Evolutionary conservation across 192 early-diverging fungal species (phyloP).

Genomic region (Umbelopsis sp.): DNA sequence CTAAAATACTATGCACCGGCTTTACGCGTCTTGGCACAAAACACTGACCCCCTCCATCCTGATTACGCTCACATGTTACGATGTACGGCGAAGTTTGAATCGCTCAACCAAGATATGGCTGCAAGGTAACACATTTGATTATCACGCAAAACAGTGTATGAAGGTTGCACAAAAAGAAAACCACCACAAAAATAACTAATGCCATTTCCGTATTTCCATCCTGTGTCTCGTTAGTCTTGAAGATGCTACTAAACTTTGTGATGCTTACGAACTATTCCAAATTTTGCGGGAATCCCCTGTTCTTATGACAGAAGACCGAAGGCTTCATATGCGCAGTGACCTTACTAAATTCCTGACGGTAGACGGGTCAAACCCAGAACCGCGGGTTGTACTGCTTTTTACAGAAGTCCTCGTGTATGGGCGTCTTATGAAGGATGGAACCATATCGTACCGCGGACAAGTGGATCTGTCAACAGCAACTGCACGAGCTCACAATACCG

Average conservation of each 20-base stretch:
- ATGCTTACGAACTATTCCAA: background rate
- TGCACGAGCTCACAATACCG: background rate
- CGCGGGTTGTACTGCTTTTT: background rate
- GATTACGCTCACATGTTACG: constrained; percentile 10
- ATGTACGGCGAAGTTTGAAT: background rate
- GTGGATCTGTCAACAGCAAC: background rate
- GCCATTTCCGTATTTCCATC: no score
- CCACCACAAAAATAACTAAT: no score
- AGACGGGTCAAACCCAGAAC: background rate
- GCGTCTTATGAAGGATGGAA: background rate
- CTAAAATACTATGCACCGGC: constrained; percentile 1
- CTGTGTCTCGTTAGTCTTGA: background rate
- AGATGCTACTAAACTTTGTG: background rate
- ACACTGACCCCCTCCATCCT: constrained; percentile 18
- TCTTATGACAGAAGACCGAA: background rate
- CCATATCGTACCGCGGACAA: background rate
- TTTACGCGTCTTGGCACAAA: constrained; percentile 4
- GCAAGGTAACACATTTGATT: constrained; percentile 12
- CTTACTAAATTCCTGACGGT: background rate
- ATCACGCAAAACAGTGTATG: background rate
- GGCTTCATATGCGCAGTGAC: background rate
- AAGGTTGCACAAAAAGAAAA: background rate
- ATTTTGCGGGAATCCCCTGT: background rate
- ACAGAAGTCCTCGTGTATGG: background rate
- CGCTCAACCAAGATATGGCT: background rate